Evolutionary conservation across 2,329 filamentous ascomycete genomes (phyloP).

Genomic region (Hymenoscyphus occultus): DNA sequence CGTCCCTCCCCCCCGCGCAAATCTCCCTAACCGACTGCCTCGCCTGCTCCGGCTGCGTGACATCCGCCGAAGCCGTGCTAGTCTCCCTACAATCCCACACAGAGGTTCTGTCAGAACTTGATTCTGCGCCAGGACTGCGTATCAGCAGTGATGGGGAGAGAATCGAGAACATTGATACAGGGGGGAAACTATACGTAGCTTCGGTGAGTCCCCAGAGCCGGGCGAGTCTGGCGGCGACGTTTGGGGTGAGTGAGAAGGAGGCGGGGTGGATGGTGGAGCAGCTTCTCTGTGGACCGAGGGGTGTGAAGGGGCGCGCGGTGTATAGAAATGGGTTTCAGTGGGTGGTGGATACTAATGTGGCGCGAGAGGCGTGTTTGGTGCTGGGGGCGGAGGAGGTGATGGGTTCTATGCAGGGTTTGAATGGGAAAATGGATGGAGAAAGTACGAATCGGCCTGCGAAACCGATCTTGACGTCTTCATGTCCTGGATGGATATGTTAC

Average conservation of each 20-base stretch:
- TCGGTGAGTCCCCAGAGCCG: slow-evolving; percentile 90
- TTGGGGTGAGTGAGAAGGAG: slow-evolving; percentile 67
- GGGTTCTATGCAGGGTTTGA: slow-evolving; percentile 33
- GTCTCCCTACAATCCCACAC: slow-evolving; percentile 91
- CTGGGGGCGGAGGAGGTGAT: slow-evolving; percentile 72
- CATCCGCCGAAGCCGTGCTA: slow-evolving; percentile 94
- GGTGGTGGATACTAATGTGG: slow-evolving; percentile 84
- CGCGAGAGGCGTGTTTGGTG: slow-evolving; percentile 80
- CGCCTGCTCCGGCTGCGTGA: slow-evolving; percentile 96
- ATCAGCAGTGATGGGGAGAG: slow-evolving; percentile 35
- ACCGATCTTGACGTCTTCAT: slow-evolving; percentile 82
- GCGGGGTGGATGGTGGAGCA: slow-evolving; percentile 82
- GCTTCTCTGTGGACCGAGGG: slow-evolving; percentile 67
- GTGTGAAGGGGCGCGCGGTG: slow-evolving; percentile 67
- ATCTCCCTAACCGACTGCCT: slow-evolving; percentile 97
- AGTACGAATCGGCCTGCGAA: slow-evolving; percentile 34
- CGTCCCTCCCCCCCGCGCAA: slow-evolving; percentile 69
- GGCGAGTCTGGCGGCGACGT: slow-evolving; percentile 84
- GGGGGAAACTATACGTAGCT: slow-evolving; percentile 79
- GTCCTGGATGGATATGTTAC: slow-evolving; percentile 98
- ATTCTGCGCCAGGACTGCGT: slow-evolving; percentile 54
- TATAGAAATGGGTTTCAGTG: slow-evolving; percentile 78
- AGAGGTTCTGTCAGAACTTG: slow-evolving; percentile 81
- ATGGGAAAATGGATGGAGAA: slow-evolving; percentile 12
- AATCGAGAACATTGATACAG: slow-evolving; percentile 53